phyloP scores from a whole-genome alignment of 139 green algal genomes.

The Edaphochlamys debaryana region DNA sequence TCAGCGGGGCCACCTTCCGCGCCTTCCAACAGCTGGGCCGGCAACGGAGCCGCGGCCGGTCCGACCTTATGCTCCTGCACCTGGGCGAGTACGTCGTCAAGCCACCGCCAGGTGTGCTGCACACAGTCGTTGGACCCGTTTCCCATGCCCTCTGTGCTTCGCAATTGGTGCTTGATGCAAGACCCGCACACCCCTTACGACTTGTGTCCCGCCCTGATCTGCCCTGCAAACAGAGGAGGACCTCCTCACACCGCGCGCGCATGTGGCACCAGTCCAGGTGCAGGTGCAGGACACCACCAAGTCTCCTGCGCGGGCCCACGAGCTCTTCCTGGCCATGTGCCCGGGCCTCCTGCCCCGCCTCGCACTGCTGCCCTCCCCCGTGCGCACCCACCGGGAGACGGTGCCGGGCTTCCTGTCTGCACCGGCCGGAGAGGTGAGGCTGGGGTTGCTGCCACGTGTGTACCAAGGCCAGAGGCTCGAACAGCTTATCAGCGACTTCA shows the following conservation, averaged over 20 bases:
- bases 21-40: not conserved
- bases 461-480: too few relatives aligned
- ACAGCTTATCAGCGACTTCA: too few relatives aligned
- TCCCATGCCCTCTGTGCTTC: too few relatives aligned
- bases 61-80: not conserved
- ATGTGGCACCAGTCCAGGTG: too few relatives aligned
- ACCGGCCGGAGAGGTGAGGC: not conserved
- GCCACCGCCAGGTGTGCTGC: not conserved
- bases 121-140: too few relatives aligned
- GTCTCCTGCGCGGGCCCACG: not conserved
- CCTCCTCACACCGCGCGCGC: too few relatives aligned
- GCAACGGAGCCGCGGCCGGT: not conserved
- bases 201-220: too few relatives aligned
- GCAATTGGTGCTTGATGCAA: too few relatives aligned
- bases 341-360: not conserved
- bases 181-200: too few relatives aligned
- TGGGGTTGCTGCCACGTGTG: too few relatives aligned
- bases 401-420: not conserved
- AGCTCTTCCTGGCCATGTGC: not conserved
- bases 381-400: not conserved
- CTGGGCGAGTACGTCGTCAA: not conserved
- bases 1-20: not conserved
- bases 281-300: not conserved
- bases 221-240: too few relatives aligned
- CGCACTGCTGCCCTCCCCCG: not conserved